These are phyloP conservation scores for Dendrobium nobile DNA, from an alignment of 106 monocot species.

Conservation along the genomic window DNA sequence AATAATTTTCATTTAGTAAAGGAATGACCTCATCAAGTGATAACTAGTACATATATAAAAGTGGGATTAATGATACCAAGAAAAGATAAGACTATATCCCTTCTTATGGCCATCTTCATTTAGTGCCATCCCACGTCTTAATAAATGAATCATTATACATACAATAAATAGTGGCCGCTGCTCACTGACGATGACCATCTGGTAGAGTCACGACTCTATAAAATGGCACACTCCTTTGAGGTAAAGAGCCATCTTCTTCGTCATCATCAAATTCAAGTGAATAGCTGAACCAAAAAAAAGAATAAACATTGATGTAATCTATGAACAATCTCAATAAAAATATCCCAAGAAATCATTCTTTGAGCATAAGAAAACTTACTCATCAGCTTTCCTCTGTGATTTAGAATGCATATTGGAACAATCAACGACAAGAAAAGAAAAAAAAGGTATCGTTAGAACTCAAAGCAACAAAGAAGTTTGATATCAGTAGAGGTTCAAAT, in stretches of 20 bases:
- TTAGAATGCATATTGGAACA: conserved; percentile 10
- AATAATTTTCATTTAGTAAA: too few relatives aligned
- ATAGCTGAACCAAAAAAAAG: conserved; percentile 41
- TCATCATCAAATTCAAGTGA: conserved; percentile 93
- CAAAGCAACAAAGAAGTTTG: neutral
- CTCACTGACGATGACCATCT: conserved; percentile 77
- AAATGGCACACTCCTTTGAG: conserved; percentile 75
- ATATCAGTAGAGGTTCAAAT: too few relatives aligned
- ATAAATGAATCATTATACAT: neutral
- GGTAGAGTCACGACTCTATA: conserved; percentile 78
- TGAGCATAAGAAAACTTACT: conserved; percentile 58
- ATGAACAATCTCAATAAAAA: neutral
- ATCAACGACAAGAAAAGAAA: conserved; percentile 19
- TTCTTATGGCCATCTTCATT: too few relatives aligned
- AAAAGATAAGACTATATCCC: too few relatives aligned
- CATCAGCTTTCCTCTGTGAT: conserved; percentile 85
- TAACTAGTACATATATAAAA: too few relatives aligned
- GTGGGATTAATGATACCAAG: too few relatives aligned
- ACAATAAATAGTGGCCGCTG: neutral
- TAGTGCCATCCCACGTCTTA: too few relatives aligned
- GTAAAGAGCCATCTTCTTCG: conserved; percentile 90
- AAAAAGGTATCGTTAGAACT: conserved; percentile 7
- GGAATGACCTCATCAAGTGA: too few relatives aligned
- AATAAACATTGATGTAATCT: conserved; percentile 1
- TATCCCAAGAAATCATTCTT: neutral